Conservation (phyloP, 1,284 basidiomycete genomes). For the Austroboletus novae-zelandiae region DNA sequence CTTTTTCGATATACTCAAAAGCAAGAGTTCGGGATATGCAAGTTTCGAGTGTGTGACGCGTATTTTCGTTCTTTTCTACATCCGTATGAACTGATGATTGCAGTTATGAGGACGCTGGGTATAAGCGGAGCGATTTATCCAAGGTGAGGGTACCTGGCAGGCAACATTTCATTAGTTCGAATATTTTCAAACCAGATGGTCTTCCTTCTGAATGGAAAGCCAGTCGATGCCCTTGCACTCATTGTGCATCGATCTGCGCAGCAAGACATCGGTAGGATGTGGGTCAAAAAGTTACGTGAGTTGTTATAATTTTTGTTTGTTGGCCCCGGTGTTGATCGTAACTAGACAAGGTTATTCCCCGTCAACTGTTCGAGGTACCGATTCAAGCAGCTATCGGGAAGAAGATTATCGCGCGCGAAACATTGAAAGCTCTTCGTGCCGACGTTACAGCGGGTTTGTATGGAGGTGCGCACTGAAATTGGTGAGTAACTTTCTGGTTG, state of each 20-base stretch:
- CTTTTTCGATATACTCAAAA: constrained; percentile 92
- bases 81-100: constrained; percentile 3
- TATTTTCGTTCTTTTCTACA: background rate
- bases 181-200: constrained; percentile 58
- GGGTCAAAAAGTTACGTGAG: constrained; percentile 90
- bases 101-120: constrained; percentile 91
- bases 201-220: constrained; percentile 83
- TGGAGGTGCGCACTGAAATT: constrained; percentile 55
- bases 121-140: constrained; percentile 73
- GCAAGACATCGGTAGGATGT: constrained; percentile 69
- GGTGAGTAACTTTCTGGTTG: background rate
- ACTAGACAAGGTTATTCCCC: constrained; percentile 84
- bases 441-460: constrained; percentile 96
- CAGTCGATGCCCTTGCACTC: constrained; percentile 89
- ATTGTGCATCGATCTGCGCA: constrained; percentile 80
- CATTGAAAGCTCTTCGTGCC: constrained; percentile 82
- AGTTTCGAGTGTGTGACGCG: constrained; percentile 75
- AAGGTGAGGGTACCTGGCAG: constrained; percentile 52
- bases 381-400: constrained; percentile 87
- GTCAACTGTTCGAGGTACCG: constrained; percentile 92
- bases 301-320: constrained; percentile 4
- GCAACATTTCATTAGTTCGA: background rate
- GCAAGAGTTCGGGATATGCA: constrained; percentile 87
- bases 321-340: background rate
- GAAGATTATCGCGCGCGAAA: constrained; percentile 89